Base-by-base conservation (phyloP, 208 protist species). In the Dictyostelium gargantuum region DNA sequence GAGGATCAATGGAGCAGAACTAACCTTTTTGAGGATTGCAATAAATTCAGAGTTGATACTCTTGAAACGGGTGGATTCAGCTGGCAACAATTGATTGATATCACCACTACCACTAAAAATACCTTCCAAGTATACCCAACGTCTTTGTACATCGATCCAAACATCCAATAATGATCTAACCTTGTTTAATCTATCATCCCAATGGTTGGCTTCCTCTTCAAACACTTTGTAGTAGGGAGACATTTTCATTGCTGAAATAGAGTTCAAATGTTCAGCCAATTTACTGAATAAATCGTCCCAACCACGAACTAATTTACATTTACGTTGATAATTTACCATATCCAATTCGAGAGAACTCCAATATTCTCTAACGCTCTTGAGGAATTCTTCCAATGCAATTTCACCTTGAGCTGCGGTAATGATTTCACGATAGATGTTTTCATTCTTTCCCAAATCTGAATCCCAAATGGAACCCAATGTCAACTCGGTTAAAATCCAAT, bases 71-170 rank as follows among this genome's bases (percentile, higher is more conserved):
- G 96, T 80, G 19, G 96, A 97, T 93, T 99, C 99, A 38, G 95
- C 96, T 32, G 99, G 98, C 38, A 99, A 96, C 80, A 99, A 97
- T 75, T 96, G 74, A 40, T 97, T 97, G 77, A 99, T 99, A 85
- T 99, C 99, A 26, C 94, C 94, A 84, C 97, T 98, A 79, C 98
- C 98, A 26, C 96, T 95, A 91, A 99, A 99, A 84, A 99, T 98
- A 70, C 98, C 94, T 58, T 99, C 98, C 9, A 99, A 96, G 91
- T 99, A 99, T 1, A 99, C 98, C 99, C 99, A 99, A 50, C 97
- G 96, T 77, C 98, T 96, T 95, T 99, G 99, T 54, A 99, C 98
- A 73, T 99, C 98, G 66, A 99, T 96, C 96, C 97, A 98, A 86
- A 98, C 95, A 93, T 99, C 98, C 17, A 99, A 96, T 23, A 99